These are phyloP conservation scores for Hysterangium stoloniferum DNA, from an alignment of 768 basidiomycete genomes.

Conservation along the genomic window DNA sequence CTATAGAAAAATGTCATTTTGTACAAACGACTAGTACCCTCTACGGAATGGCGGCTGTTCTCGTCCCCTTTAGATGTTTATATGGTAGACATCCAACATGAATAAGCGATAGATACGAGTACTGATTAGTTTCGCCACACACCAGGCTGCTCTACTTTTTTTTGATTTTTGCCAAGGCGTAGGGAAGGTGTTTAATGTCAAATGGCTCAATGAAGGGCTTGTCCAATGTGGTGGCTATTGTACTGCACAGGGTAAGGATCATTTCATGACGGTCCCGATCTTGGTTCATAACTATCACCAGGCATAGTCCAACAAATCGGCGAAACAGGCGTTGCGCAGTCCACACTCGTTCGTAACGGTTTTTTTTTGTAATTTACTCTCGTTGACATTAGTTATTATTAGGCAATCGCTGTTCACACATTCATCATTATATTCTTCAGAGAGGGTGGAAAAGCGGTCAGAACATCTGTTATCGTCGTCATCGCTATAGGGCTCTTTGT, in stretches of 20 bases:
- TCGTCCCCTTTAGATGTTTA: conserved; percentile 33
- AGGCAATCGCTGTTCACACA: conserved; percentile 35
- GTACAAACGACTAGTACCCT: conserved; percentile 17
- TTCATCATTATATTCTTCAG: conserved; percentile 28
- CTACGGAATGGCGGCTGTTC: conserved; percentile 21
- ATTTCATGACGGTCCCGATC: neutral
- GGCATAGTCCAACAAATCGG: conserved; percentile 35
- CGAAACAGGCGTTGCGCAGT: conserved; percentile 34
- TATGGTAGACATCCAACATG: conserved; percentile 24
- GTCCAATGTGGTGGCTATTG: conserved; percentile 30
- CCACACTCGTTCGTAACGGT: conserved; percentile 29
- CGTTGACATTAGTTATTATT: neutral
- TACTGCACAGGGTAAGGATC: conserved; percentile 27
- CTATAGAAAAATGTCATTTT: conserved; percentile 24
- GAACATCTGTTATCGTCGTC: neutral
- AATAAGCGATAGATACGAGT: neutral
- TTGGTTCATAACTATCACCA: conserved; percentile 3
- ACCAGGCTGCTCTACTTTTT: conserved; percentile 15
- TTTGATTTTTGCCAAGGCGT: conserved; percentile 33
- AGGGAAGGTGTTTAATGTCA: conserved; percentile 30
- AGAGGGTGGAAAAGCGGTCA: neutral
- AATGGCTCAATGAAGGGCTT: conserved; percentile 29
- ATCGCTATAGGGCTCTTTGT: conserved; percentile 1
- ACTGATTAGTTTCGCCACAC: neutral
- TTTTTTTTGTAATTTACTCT: neutral